Evolutionary conservation across 2,329 filamentous ascomycete species (phyloP).

Genomic region (Penicillium janthinellum): DNA sequence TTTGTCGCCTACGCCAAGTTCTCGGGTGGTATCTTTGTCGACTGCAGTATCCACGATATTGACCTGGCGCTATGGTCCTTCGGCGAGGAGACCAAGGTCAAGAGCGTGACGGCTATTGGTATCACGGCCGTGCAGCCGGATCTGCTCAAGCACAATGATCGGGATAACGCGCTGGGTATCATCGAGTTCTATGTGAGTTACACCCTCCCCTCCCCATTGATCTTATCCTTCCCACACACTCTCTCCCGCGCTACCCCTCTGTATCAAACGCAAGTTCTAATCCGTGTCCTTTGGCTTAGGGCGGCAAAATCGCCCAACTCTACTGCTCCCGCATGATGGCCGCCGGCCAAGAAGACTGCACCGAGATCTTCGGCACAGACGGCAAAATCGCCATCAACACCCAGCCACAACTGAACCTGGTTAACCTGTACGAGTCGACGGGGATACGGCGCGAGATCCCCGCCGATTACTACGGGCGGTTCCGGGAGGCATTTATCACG

Average conservation of each 20-base stretch:
- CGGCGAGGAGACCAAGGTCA: slow-evolving; percentile 56
- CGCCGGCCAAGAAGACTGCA: slow-evolving; percentile 64
- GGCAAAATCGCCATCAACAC: slow-evolving; percentile 64
- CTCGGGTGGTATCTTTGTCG: slow-evolving; percentile 69
- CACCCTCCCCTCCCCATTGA: slow-evolving; percentile 13
- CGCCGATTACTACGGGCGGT: slow-evolving; percentile 62
- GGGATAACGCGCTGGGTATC: slow-evolving; percentile 65
- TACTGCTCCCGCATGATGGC: slow-evolving; percentile 67
- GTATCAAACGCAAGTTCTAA: neutral
- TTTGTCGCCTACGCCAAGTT: slow-evolving; percentile 68
- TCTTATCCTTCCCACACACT: too few species aligned
- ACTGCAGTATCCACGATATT: slow-evolving; percentile 72
- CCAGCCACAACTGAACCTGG: slow-evolving; percentile 56
- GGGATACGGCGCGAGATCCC: slow-evolving; percentile 62
- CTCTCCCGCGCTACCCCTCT: neutral
- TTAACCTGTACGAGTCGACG: slow-evolving; percentile 55
- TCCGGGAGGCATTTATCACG: slow-evolving; percentile 62
- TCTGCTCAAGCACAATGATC: slow-evolving; percentile 59
- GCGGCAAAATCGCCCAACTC: slow-evolving; percentile 62
- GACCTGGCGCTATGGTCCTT: slow-evolving; percentile 67
- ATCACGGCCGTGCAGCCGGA: slow-evolving; percentile 63
- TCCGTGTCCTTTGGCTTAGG: slow-evolving; percentile 19
- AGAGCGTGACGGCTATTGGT: slow-evolving; percentile 58
- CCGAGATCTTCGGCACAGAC: slow-evolving; percentile 65
- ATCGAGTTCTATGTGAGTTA: slow-evolving; percentile 65